These are phyloP conservation scores for Aspergillus oerlinghausenensis DNA, from an alignment of 2,329 filamentous ascomycete genomes.

Conservation along the genomic window DNA sequence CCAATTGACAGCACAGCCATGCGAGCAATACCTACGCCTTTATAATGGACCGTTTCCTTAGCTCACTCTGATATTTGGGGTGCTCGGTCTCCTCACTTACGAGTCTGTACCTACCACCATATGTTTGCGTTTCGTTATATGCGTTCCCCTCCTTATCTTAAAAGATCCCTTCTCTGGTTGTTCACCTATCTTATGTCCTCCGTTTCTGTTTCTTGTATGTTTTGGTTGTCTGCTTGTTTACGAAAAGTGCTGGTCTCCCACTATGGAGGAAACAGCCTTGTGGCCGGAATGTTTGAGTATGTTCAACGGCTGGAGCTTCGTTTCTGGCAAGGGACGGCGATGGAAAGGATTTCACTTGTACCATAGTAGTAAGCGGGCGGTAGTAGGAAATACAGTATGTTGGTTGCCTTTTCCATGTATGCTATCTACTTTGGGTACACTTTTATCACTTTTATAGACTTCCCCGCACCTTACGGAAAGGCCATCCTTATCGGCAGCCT, in stretches of 20 bases:
- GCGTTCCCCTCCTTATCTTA: neutral
- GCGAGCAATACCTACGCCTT: neutral
- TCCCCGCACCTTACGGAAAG: neutral
- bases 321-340: neutral
- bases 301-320: neutral
- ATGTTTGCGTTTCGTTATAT: neutral
- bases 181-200: slow-evolving; percentile 2
- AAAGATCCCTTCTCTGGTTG: neutral
- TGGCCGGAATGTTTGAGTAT: neutral
- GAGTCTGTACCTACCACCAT: neutral
- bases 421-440: neutral
- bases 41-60: neutral
- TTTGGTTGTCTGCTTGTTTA: neutral
- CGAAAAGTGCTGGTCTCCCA: neutral
- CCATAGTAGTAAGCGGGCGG: neutral
- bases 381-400: neutral
- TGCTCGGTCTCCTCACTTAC: neutral
- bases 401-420: neutral
- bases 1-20: neutral
- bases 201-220: slow-evolving; percentile 9
- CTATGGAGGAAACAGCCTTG: neutral
- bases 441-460: neutral
- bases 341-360: neutral
- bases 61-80: neutral
- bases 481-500: neutral